A percentile compares a stretch with the other conserved stretches of the same genome.
phyloP scores from a whole-genome alignment of 768 basidiomycete genomes.

The Cyclocybe cylindracea region DNA sequence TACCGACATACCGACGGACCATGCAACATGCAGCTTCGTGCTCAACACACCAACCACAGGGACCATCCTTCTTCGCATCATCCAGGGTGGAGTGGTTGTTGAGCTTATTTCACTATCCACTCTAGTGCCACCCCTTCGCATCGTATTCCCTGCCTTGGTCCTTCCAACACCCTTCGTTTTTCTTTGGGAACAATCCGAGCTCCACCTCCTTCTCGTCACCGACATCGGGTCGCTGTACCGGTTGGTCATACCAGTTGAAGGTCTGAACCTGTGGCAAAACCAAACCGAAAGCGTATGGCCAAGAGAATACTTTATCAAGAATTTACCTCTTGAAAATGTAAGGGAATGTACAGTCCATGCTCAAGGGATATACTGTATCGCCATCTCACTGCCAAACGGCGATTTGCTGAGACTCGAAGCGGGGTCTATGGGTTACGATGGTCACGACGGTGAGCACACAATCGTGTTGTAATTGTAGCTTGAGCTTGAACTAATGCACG shows the following conservation, averaged over 20 bases:
- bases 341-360: slow-evolving; percentile 54
- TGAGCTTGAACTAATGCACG: slow-evolving; percentile 15
- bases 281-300: slow-evolving; percentile 56
- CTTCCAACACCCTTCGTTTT: slow-evolving; percentile 68
- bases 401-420: slow-evolving; percentile 71
- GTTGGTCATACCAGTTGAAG: slow-evolving; percentile 61
- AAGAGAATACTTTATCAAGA: slow-evolving; percentile 68
- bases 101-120: slow-evolving; percentile 78
- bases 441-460: slow-evolving; percentile 54
- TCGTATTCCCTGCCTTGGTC: slow-evolving; percentile 74
- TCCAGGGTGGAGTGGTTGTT: slow-evolving; percentile 72
- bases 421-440: slow-evolving; percentile 54
- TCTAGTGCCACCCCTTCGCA: slow-evolving; percentile 65
- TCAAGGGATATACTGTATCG: slow-evolving; percentile 67
- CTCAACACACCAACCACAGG: slow-evolving; percentile 60
- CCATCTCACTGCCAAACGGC: slow-evolving; percentile 61
- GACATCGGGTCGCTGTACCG: slow-evolving; percentile 72
- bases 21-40: slow-evolving; percentile 66
- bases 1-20: slow-evolving; percentile 59
- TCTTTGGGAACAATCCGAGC: slow-evolving; percentile 48
- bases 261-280: slow-evolving; percentile 58
- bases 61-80: slow-evolving; percentile 69
- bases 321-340: slow-evolving; percentile 37
- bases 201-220: slow-evolving; percentile 76
- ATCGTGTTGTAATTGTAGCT: slow-evolving; percentile 9